Conservation (phyloP, 169 alveolate species). For the Cryptosporidium sp. region DNA sequence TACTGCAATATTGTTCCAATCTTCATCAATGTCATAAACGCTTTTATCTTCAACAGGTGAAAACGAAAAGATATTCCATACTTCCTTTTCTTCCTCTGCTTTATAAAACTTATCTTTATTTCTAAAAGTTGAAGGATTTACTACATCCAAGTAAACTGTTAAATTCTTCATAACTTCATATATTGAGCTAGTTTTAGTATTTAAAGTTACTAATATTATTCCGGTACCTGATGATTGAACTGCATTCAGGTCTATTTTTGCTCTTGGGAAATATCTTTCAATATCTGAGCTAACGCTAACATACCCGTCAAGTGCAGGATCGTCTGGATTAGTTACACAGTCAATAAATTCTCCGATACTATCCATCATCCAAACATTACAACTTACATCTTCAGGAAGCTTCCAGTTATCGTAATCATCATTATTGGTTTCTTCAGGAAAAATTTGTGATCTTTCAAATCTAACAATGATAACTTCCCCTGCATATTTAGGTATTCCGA, state of each 20-base stretch:
- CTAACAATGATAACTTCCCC: conserved; percentile 47
- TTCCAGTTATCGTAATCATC: conserved; percentile 5
- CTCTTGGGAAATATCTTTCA: conserved; percentile 54
- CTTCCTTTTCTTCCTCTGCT: conserved; percentile 25
- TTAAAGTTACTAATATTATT: conserved; percentile 36
- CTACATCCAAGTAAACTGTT: conserved; percentile 38
- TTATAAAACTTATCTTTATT: not conserved
- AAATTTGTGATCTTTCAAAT: conserved; percentile 9
- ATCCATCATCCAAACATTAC: conserved; percentile 72
- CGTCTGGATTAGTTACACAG: conserved; percentile 14
- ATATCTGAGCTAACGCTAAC: conserved; percentile 30
- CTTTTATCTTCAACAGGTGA: conserved; percentile 27
- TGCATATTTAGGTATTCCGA: conserved; percentile 61
- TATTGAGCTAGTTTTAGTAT: conserved; percentile 23
- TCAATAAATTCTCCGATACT: conserved; percentile 65
- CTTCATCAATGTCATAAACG: conserved; percentile 42
- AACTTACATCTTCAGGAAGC: conserved; percentile 37
- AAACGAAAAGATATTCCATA: conserved; percentile 60
- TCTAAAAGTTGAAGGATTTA: conserved; percentile 52
- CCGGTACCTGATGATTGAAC: conserved; percentile 69
- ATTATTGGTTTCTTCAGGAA: not conserved
- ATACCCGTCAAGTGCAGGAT: conserved; percentile 43
- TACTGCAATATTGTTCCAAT: conserved; percentile 65
- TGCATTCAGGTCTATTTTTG: conserved; percentile 34
- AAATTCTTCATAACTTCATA: conserved; percentile 32